Evolutionary conservation across 148 eudicot genomes (phyloP).

Genomic region (Beta vulgaris): DNA sequence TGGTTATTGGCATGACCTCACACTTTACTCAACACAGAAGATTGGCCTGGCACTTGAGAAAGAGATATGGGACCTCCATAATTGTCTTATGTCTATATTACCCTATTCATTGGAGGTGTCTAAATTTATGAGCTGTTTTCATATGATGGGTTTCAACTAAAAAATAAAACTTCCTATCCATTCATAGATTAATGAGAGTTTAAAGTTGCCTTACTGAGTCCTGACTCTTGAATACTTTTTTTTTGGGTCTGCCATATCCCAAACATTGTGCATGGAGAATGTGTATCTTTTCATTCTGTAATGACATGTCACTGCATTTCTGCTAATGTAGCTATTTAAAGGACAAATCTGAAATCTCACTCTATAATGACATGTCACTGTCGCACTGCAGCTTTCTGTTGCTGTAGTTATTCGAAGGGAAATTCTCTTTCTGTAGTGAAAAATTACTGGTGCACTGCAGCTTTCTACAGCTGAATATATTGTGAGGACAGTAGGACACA

Average conservation of each 20-base stretch:
- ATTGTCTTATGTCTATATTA: background rate
- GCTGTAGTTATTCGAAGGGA: background rate
- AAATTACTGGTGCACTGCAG: too few relatives aligned
- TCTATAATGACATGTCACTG: background rate
- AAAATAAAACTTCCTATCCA: background rate
- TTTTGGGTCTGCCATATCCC: too few relatives aligned
- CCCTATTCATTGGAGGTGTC: background rate
- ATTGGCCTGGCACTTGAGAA: background rate
- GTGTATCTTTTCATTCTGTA: background rate
- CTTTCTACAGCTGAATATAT: too few relatives aligned
- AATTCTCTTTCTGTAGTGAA: too few relatives aligned
- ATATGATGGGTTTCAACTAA: background rate
- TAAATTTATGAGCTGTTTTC: background rate
- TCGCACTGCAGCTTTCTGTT: background rate
- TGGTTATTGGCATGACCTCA: background rate
- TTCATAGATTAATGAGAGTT: background rate
- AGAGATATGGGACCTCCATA: background rate
- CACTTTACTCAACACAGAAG: background rate
- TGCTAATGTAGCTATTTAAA: background rate
- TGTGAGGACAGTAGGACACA: too few relatives aligned
- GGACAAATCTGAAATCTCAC: background rate
- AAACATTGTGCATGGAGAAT: background rate
- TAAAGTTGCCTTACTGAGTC: background rate
- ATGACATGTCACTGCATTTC: background rate
- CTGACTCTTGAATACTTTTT: too few relatives aligned